These are phyloP conservation scores for Annulohypoxylon stygium DNA, from an alignment of 495 filamentous ascomycete genomes.

Conservation along the genomic window DNA sequence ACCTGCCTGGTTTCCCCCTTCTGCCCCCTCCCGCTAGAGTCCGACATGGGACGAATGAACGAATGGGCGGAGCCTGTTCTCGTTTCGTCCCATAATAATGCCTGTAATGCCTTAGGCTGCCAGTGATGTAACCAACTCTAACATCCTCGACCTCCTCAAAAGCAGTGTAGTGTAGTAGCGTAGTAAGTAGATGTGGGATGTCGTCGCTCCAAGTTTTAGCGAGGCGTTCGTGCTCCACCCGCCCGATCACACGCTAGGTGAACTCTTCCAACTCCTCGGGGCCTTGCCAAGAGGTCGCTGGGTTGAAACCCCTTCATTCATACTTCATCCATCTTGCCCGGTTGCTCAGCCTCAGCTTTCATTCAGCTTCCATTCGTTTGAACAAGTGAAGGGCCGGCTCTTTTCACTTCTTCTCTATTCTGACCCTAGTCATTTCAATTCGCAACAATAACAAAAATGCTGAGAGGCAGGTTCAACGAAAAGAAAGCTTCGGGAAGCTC, in stretches of 20 bases:
- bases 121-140: constrained; percentile 39
- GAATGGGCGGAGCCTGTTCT: constrained; percentile 21
- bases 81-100: constrained; percentile 38
- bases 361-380: constrained; percentile 14
- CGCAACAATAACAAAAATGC: constrained; percentile 32
- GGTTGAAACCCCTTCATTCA: constrained; percentile 29
- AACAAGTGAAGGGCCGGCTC: constrained; percentile 19
- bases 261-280: constrained; percentile 37
- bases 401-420: constrained; percentile 11
- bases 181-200: constrained; percentile 30
- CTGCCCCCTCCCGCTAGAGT: background rate
- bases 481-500: constrained; percentile 31
- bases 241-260: constrained; percentile 19
- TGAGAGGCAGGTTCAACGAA: constrained; percentile 33
- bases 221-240: constrained; percentile 22
- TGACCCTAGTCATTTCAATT: constrained; percentile 2
- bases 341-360: constrained; percentile 12
- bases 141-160: constrained; percentile 11
- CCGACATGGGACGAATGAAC: constrained; percentile 36
- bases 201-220: constrained; percentile 22
- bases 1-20: background rate
- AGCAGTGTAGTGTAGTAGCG: background rate
- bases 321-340: constrained; percentile 4
- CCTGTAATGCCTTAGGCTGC: constrained; percentile 16
- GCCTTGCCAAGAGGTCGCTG: constrained; percentile 35